These are phyloP conservation scores for Amanita muscaria DNA, from an alignment of 768 basidiomycete species.

Conservation along the genomic window DNA sequence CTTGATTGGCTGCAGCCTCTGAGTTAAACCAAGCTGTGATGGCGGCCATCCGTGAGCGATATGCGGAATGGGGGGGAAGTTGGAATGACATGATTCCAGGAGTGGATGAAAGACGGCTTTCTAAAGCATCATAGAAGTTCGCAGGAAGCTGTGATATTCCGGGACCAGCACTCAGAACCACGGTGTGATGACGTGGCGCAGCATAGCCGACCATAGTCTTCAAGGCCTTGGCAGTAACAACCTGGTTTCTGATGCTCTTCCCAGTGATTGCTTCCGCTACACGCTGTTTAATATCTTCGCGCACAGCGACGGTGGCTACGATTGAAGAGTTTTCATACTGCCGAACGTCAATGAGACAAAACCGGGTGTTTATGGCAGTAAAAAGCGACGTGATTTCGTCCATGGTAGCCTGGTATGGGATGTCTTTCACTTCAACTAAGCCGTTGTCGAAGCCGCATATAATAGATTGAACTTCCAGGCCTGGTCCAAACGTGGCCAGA, in stretches of 20 bases:
- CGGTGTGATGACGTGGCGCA: background rate
- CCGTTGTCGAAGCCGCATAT: slow-evolving; percentile 14
- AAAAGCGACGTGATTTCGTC: slow-evolving; percentile 11
- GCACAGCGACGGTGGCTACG: background rate
- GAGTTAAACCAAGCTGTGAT: slow-evolving; percentile 9
- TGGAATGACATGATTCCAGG: slow-evolving; percentile 1
- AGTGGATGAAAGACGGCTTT: background rate
- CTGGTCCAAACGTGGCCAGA: slow-evolving; percentile 18
- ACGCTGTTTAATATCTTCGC: background rate
- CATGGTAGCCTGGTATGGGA: slow-evolving; percentile 9
- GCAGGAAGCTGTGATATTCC: background rate
- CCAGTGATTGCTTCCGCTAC: background rate
- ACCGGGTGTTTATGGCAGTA: slow-evolving; percentile 7
- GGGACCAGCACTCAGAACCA: background rate
- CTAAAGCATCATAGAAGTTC: background rate
- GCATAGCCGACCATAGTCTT: too few relatives aligned
- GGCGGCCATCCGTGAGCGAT: background rate
- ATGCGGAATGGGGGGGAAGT: background rate
- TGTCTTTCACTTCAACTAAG: slow-evolving; percentile 10
- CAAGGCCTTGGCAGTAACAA: background rate
- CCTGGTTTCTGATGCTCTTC: background rate
- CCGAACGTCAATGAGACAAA: slow-evolving; percentile 14
- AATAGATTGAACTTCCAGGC: slow-evolving; percentile 2
- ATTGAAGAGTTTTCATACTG: slow-evolving; percentile 5
- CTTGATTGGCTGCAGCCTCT: slow-evolving; percentile 39